These are phyloP conservation scores for Botrytis deweyae DNA, from an alignment of 2,329 filamentous ascomycete genomes.

Conservation along the genomic window DNA sequence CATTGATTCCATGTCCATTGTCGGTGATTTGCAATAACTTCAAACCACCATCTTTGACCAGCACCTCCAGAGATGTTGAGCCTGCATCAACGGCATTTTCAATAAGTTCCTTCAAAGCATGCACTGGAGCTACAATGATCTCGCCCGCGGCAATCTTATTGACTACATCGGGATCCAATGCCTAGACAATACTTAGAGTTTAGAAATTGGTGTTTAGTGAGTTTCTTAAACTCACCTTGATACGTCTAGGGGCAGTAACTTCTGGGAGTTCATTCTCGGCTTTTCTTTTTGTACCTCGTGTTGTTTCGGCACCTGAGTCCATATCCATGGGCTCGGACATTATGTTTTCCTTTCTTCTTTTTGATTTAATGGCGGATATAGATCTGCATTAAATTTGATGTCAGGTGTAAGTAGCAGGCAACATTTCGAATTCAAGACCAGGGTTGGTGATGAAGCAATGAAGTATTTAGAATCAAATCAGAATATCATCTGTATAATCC, in stretches of 20 bases:
- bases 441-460: not conserved
- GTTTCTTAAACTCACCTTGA: slow-evolving; percentile 42
- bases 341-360: not conserved
- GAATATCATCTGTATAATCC: not conserved
- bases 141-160: slow-evolving; percentile 99
- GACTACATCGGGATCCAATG: slow-evolving; percentile 86
- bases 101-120: slow-evolving; percentile 93
- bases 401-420: not conserved
- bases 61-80: slow-evolving; percentile 82
- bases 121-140: slow-evolving; percentile 95
- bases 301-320: slow-evolving; percentile 37
- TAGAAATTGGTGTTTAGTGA: not conserved
- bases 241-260: slow-evolving; percentile 48
- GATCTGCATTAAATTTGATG: not conserved
- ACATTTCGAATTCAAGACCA: slow-evolving; percentile 6
- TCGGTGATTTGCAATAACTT: slow-evolving; percentile 97
- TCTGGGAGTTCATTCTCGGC: slow-evolving; percentile 45
- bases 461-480: not conserved
- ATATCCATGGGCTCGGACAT: slow-evolving; percentile 46
- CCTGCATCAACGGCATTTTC: slow-evolving; percentile 98
- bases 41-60: slow-evolving; percentile 92
- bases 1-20: slow-evolving; percentile 93
- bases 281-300: slow-evolving; percentile 47
- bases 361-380: not conserved
- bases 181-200: slow-evolving; percentile 51